Base-by-base conservation (phyloP, 2,329 filamentous ascomycete genomes). In the Cryphonectria radicalis region DNA sequence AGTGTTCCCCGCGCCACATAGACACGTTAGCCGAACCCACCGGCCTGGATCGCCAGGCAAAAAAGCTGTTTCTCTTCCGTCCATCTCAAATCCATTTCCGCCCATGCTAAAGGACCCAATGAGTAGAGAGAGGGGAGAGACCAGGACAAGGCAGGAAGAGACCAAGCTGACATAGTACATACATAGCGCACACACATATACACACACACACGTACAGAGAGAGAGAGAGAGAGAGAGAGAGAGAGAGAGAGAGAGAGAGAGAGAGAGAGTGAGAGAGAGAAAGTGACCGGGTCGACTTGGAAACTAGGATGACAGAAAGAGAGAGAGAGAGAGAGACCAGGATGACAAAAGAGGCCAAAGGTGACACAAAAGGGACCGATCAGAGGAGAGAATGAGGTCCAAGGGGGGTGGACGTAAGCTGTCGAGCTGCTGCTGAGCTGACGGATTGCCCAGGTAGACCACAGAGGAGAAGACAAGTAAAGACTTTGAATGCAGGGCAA, bases 1-100 rank as follows among this genome's bases (percentile, higher is more conserved):
- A n/a, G n/a, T n/a, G n/a, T 28, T n/a, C 46, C 3, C n/a, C 42
- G 63, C 63, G 63, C 63, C 63, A 53, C 63, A 50, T 37, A 37
- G 43, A 35, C 63, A 28, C 63, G 5, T 46, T 65, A 53, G 63
- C 28, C 28, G n/a, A 64, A 46, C 37, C 62, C 13, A 64, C 40
- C 42, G 62, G 40, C 37, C 37, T 40, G 28, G 62, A 32, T 40
- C 35, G 60, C 25, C 5, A 63, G 13, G 35, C 28, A 25, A 32
- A 32, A 32, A 32, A 4, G n/a, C 13, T 64, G n/a, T 59, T 59
- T 32, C 55, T 59, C 3, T 6, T 32, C 17, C 55, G 19, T 50
- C 17, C n/a, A 59, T 28, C 59, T 13, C 4, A 32, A 1, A 7
- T 5, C 46, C 32, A 25, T 3, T 40, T 6, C 59, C 35, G n/a